Evolutionary conservation across 31 red algal species (phyloP).

Genomic region (Asparagopsis taxiformis): DNA sequence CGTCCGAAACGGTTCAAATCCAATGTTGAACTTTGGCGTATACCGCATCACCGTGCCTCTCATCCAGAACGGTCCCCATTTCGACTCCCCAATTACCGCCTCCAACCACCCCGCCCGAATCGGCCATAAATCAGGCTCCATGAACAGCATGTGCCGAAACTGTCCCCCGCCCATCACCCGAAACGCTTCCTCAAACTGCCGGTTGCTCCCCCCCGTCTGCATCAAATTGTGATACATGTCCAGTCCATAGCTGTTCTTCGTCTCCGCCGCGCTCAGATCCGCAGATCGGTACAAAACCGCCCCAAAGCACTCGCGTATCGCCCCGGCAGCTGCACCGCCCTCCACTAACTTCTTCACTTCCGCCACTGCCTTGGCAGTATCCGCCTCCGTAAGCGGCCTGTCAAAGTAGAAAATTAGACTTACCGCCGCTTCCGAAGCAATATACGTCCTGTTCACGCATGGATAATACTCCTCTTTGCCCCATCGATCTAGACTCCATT

Average conservation of each 20-base stretch:
- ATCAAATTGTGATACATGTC: conserved; percentile 52
- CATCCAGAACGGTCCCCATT: conserved; percentile 61
- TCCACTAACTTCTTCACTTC: neutral
- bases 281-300: conserved; percentile 48
- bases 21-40: conserved; percentile 56
- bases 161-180: neutral
- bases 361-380: conserved; percentile 1
- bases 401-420: conserved; percentile 55
- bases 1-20: conserved; percentile 73
- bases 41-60: conserved; percentile 79
- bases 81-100: conserved; percentile 17
- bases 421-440: neutral
- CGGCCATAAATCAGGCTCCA: conserved; percentile 82
- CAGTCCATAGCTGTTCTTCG: conserved; percentile 57
- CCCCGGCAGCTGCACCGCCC: conserved; percentile 14
- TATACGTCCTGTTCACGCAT: conserved; percentile 22
- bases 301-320: conserved; percentile 48
- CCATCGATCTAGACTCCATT: conserved; percentile 49
- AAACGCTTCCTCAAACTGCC: conserved; percentile 64
- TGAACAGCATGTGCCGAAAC: conserved; percentile 60
- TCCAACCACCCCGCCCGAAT: conserved; percentile 69
- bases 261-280: conserved; percentile 18
- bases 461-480: conserved; percentile 7
- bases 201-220: conserved; percentile 67
- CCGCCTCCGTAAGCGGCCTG: neutral